Evolutionary conservation across 805 yeast species (phyloP), one percentile per base, ranked within the genome.

Genomic region (Geotrichum ghanense): DNA sequence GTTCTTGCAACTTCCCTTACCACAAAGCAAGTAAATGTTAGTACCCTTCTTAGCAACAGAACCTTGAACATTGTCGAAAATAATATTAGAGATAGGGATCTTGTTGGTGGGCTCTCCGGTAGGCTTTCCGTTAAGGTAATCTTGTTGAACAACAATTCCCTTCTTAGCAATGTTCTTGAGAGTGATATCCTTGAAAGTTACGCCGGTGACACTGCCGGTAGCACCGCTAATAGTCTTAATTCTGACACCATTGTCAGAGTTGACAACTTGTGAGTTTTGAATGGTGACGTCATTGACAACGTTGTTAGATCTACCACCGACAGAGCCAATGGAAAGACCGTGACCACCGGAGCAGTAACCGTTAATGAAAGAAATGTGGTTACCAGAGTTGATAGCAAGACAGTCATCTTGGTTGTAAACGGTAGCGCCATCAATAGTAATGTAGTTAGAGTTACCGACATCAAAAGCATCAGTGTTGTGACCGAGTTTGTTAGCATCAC

Each of bases 321-420:
- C 37, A 4, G 37, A 31, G 17, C 37, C 37, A 31, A 31, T 31
- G 5, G 37, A 31, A n/a, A 31, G 37, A 31, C 37, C 37, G 17
- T 31, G 37, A 31, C 37, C 37, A 31, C 37, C 37, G 16, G 37
- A 31, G 17, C 37, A 31, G 37, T 31, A 31, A 12, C 37, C 37
- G 17, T 31, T 31, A 10, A 19, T 10, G 17, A 31, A 31, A 12
- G 17, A n/a, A n/a, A 31, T 31, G 17, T 31, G 37, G 12, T 31
- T 16, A 31, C 37, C 37, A 31, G 37, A 31, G 37, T 31, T 31
- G 16, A 31, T 12, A 6, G 37, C 37, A 16, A 31, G 16, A 31
- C 37, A 31, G 17, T 31, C 37, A n/a, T 31, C 37, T 31, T 31
- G 37, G 37, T 31, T 31, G 17, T 31, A 31, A 12, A 31, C 14